Conservation (phyloP, 768 basidiomycete genomes). For the Boletus vinaceobasis region DNA sequence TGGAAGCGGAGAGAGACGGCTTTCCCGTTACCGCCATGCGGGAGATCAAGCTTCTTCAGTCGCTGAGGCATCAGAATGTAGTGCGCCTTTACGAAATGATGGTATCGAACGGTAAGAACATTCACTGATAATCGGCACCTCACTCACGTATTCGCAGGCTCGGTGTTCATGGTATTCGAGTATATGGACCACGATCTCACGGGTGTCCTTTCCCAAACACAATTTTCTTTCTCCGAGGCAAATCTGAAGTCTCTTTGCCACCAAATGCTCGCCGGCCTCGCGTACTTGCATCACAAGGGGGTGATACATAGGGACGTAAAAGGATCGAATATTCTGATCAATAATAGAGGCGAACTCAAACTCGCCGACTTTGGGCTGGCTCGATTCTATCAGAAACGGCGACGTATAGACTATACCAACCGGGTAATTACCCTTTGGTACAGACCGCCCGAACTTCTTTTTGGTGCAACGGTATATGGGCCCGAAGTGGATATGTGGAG, state of each 20-base stretch:
- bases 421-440: constrained; percentile 99
- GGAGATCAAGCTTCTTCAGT: constrained; percentile 96
- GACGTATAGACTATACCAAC: constrained; percentile 95
- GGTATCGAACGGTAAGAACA: constrained; percentile 82
- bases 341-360: constrained; percentile 89
- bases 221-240: constrained; percentile 78
- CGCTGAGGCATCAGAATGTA: constrained; percentile 84
- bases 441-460: constrained; percentile 88
- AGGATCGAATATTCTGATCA: constrained; percentile 95
- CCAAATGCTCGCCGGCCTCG: constrained; percentile 93
- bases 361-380: constrained; percentile 97
- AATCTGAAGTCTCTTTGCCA: constrained; percentile 94
- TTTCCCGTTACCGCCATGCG: constrained; percentile 99
- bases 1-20: constrained; percentile 96
- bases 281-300: constrained; percentile 92
- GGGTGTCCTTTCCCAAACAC: constrained; percentile 87
- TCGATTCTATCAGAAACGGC: constrained; percentile 89
- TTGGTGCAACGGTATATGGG: constrained; percentile 95
- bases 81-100: constrained; percentile 96
- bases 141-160: constrained; percentile 50
- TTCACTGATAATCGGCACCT: not conserved
- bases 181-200: constrained; percentile 99
- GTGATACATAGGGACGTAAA: constrained; percentile 99
- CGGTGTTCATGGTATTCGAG: constrained; percentile 99
- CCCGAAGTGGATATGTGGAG: constrained; percentile 99